These are phyloP conservation scores for Dactylellina leptospora DNA, from an alignment of 2,329 filamentous ascomycete species.

Conservation along the genomic window DNA sequence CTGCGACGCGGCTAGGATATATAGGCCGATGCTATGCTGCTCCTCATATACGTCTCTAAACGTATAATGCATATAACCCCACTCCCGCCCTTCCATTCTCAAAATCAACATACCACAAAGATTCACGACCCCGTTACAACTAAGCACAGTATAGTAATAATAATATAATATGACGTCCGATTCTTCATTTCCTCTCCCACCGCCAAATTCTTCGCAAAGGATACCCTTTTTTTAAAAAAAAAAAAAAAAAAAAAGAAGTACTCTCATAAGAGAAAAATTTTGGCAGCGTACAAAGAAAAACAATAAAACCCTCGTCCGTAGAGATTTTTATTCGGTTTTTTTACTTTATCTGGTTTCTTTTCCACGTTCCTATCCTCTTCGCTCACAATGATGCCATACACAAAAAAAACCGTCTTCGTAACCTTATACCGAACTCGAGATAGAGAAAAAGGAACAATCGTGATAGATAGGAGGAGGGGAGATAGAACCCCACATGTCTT, in stretches of 20 bases:
- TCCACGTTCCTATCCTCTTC: conserved; percentile 28
- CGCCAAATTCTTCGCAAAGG: background rate
- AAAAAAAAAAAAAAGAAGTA: background rate
- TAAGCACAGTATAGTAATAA: conserved; percentile 10
- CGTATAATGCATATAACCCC: too few species aligned
- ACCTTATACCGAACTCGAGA: background rate
- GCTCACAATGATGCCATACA: background rate
- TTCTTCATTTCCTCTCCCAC: conserved; percentile 12
- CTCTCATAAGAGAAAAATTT: background rate
- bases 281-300: background rate
- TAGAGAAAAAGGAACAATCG: background rate
- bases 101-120: too few species aligned
- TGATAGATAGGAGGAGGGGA: background rate
- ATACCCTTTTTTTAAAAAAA: background rate
- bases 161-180: conserved; percentile 34
- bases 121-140: too few species aligned
- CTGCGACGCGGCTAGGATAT: too few species aligned
- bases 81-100: too few species aligned
- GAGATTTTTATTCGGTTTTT: conserved; percentile 51
- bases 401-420: background rate
- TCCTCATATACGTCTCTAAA: too few species aligned
- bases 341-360: conserved; percentile 50
- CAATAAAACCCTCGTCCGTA: conserved; percentile 45
- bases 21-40: too few species aligned
- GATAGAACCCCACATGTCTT: too few species aligned